phyloP scores from a whole-genome alignment of 192 early-diverging fungal species.

The Linnemannia exigua region DNA sequence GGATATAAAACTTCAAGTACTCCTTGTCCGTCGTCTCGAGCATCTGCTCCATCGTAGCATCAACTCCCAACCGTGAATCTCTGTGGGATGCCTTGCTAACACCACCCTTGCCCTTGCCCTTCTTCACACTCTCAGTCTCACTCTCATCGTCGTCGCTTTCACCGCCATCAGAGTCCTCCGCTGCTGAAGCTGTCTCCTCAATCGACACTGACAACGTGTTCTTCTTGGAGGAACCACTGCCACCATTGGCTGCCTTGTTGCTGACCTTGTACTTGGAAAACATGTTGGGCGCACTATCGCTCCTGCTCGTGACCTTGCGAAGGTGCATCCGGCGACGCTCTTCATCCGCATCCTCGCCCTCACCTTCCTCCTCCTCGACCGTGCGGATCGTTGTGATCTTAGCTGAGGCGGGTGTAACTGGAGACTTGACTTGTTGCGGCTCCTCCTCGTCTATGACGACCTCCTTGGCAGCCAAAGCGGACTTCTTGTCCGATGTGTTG shows the following conservation, averaged over 20 bases:
- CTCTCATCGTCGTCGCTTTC: background rate
- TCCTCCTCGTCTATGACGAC: background rate
- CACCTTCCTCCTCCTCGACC: conserved; percentile 1
- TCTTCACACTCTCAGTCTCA: background rate
- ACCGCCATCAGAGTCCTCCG: background rate
- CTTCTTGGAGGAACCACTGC: background rate
- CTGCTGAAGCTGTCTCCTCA: background rate
- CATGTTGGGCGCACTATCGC: conserved; percentile 34
- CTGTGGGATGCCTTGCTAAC: background rate
- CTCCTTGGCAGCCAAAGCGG: background rate
- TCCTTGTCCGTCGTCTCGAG: conserved; percentile 16
- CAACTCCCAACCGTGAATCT: conserved; percentile 21
- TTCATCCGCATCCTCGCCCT: conserved; percentile 15
- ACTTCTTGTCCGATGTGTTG: background rate
- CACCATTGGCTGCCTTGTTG: conserved; percentile 5
- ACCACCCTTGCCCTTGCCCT: background rate
- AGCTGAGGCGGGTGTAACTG: background rate
- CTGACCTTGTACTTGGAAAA: conserved; percentile 52
- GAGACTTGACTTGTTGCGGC: background rate
- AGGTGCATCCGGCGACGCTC: conserved; percentile 23
- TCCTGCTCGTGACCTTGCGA: conserved; percentile 25
- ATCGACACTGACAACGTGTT: background rate
- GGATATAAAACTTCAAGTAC: conserved; percentile 39
- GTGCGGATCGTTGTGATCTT: background rate
- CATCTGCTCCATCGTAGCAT: conserved; percentile 44